Evolutionary conservation across 2,329 filamentous ascomycete genomes (phyloP).

Genomic region (Metarhizium robertsii): DNA sequence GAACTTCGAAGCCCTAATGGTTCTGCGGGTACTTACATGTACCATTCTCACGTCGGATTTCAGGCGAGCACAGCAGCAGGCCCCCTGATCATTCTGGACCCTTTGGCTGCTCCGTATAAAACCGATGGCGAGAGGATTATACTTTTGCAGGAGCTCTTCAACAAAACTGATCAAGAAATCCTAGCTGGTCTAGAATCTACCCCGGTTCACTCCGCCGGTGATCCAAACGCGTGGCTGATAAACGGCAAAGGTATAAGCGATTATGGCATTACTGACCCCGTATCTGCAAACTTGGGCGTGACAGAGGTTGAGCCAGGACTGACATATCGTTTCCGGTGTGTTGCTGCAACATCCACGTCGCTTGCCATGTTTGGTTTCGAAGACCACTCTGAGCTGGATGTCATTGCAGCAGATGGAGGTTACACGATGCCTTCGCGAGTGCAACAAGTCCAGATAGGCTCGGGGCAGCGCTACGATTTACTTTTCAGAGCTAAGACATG

Average conservation of each 20-base stretch:
- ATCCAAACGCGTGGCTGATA: constrained; percentile 30
- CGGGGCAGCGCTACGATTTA: constrained; percentile 49
- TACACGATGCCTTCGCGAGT: constrained; percentile 40
- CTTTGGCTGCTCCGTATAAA: constrained; percentile 35
- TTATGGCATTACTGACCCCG: constrained; percentile 7
- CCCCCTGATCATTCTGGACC: constrained; percentile 47
- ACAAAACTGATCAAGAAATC: constrained; percentile 41
- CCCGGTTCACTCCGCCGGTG: constrained; percentile 50
- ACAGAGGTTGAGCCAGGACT: constrained; percentile 51
- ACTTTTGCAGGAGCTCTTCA: constrained; percentile 47
- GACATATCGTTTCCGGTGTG: constrained; percentile 52
- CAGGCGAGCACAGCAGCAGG: constrained; percentile 51
- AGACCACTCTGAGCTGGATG: constrained; percentile 41
- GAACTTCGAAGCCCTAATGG: constrained; percentile 43
- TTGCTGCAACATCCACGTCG: constrained; percentile 47
- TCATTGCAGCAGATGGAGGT: constrained; percentile 53
- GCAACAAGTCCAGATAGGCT: constrained; percentile 41
- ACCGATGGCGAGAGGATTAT: constrained; percentile 55
- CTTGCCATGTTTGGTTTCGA: constrained; percentile 46
- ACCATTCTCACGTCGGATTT: constrained; percentile 57
- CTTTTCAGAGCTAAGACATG: constrained; percentile 42
- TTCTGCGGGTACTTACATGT: constrained; percentile 56
- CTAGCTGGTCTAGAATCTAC: constrained; percentile 35
- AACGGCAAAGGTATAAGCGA: constrained; percentile 10
- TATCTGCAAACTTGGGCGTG: constrained; percentile 31